Evolutionary conservation across 352 stramenopile species (phyloP).

Genomic region (Phytophthora colocasiae): DNA sequence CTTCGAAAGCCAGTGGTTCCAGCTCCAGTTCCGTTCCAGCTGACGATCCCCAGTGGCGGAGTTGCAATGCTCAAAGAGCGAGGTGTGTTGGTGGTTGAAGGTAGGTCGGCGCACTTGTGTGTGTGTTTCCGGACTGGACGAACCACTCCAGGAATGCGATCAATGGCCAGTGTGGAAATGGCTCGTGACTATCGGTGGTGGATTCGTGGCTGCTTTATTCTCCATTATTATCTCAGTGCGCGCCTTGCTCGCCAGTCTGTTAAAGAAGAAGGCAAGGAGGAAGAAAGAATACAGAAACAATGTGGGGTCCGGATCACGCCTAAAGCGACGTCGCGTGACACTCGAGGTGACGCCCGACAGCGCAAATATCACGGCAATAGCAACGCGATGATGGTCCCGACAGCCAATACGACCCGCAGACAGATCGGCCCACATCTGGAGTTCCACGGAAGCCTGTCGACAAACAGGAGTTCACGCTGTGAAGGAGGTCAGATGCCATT

Average conservation of each 20-base stretch:
- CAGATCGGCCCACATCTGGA: conserved; percentile 16
- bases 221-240: conserved; percentile 64
- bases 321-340: conserved; percentile 38
- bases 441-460: conserved; percentile 27
- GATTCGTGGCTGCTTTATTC: conserved; percentile 60
- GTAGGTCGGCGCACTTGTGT: conserved; percentile 48
- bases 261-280: conserved; percentile 38
- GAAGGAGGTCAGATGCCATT: background rate
- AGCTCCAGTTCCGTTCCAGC: conserved; percentile 22
- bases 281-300: conserved; percentile 13
- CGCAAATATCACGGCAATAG: conserved; percentile 25
- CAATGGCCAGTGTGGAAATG: conserved; percentile 64
- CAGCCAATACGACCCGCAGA: conserved; percentile 33
- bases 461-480: conserved; percentile 48
- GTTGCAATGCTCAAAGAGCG: conserved; percentile 64
- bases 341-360: conserved; percentile 34
- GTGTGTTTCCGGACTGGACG: conserved; percentile 70
- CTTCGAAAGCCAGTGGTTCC: background rate
- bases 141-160: conserved; percentile 59
- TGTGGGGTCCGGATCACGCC: conserved; percentile 5
- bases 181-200: conserved; percentile 62
- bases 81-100: conserved; percentile 47
- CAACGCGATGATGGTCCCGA: conserved; percentile 15
- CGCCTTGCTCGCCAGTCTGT: conserved; percentile 44
- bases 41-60: conserved; percentile 38